Percentiles rank a stretch among this genome's conserved stretches.
These are phyloP conservation scores for Saturnispora kantuleensis DNA, from an alignment of 805 yeast genomes.

Conservation along the genomic window DNA sequence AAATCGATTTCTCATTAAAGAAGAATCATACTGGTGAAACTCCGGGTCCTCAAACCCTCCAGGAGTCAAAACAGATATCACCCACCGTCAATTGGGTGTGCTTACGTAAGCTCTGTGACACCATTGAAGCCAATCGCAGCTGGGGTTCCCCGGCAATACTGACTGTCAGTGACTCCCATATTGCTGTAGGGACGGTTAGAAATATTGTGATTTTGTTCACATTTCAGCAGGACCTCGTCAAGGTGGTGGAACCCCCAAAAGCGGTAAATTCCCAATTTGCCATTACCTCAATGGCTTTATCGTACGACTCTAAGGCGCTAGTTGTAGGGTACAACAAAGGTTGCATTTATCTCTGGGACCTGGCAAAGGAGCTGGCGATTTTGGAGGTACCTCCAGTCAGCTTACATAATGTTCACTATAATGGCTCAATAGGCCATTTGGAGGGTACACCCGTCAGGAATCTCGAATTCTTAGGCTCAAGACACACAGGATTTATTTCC, in stretches of 20 bases:
- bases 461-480: conserved; percentile 37
- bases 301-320: conserved; percentile 59
- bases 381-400: conserved; percentile 25
- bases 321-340: conserved; percentile 68
- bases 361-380: conserved; percentile 27
- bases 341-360: conserved; percentile 58
- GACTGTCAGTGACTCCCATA: conserved; percentile 31
- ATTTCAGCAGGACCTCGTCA: conserved; percentile 49
- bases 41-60: not conserved
- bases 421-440: conserved; percentile 27
- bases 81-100: conserved; percentile 23
- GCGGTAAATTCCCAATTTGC: conserved; percentile 30
- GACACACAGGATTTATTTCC: conserved; percentile 48
- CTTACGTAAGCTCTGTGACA: conserved; percentile 18
- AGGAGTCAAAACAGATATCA: not conserved
- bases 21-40: too few relatives aligned
- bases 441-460: conserved; percentile 31
- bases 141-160: conserved; percentile 43
- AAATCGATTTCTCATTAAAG: too few relatives aligned
- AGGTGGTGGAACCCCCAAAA: conserved; percentile 28
- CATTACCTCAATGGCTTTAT: conserved; percentile 47
- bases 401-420: conserved; percentile 14
- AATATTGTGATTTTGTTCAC: conserved; percentile 62
- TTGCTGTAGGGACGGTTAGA: conserved; percentile 60
- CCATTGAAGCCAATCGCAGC: conserved; percentile 13